Conservation (phyloP, 2,329 filamentous ascomycete genomes). For the Cytospora chrysosperma region DNA sequence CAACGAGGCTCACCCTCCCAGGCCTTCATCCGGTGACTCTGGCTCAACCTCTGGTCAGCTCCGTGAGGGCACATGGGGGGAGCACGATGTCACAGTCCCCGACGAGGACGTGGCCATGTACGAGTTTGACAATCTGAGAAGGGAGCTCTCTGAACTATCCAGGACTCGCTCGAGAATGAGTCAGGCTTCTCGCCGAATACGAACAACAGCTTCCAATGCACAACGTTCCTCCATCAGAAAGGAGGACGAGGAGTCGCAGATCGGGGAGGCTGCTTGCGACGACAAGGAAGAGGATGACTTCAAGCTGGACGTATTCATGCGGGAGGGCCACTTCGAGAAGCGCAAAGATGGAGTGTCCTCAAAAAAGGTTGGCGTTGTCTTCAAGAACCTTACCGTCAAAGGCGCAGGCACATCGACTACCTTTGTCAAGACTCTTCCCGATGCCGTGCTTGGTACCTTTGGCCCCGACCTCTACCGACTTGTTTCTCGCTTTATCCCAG, state of each 20-base stretch:
- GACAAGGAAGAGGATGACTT: constrained; percentile 59
- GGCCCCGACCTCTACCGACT: constrained; percentile 74
- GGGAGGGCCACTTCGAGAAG: constrained; percentile 74
- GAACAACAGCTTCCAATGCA: constrained; percentile 2
- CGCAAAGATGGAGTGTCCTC: constrained; percentile 64
- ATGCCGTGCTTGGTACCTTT: constrained; percentile 75
- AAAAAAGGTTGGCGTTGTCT: constrained; percentile 77
- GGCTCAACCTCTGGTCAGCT: background rate
- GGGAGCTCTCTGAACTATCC: constrained; percentile 9
- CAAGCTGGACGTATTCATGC: constrained; percentile 67
- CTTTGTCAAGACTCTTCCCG: constrained; percentile 70
- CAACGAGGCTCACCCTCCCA: background rate
- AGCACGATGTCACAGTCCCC: constrained; percentile 17
- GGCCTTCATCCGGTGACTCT: background rate
- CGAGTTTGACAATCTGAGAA: constrained; percentile 10
- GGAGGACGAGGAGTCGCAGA: constrained; percentile 10
- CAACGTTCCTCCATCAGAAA: background rate
- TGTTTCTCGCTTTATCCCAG: constrained; percentile 44
- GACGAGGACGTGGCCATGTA: constrained; percentile 7
- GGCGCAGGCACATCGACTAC: constrained; percentile 65
- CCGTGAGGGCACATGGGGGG: constrained; percentile 19
- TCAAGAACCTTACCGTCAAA: constrained; percentile 73
- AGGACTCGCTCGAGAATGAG: constrained; percentile 12
- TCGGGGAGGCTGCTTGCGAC: constrained; percentile 24
- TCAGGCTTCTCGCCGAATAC: constrained; percentile 5